Base-by-base conservation (phyloP, 75 land plant genomes). In the Adiantum capillusveneris region DNA sequence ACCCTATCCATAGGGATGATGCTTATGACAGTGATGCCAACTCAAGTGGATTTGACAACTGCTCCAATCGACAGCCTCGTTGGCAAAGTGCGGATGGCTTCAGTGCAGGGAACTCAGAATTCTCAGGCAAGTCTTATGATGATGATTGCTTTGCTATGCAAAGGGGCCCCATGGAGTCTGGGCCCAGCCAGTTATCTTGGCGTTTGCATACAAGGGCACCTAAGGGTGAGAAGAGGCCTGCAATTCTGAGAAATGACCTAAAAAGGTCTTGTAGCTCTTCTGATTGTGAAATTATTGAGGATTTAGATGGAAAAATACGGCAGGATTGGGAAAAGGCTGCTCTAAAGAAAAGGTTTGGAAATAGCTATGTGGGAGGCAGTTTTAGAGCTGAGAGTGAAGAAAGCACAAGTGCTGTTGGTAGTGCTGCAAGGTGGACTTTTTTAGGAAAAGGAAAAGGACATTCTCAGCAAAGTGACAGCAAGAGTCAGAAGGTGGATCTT, bases 291-390 rank as follows among this genome's bases (percentile, higher is more conserved):
- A 44, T 69, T 3, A 37, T 63, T 12, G 51, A 29, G 25, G 72
- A 43, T n/a, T 16, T 44, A 3, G 65, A 69, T 11, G 42, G 53
- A 17, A 39, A 43, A 0, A 13, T 69, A 6, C 67, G 59, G 0
- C 26, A 43, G 26, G 50, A 63, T 31, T 69, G 72, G 72, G 72
- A 69, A 49, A 64, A 63, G 21, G 72, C 72, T 43, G 67, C 72
- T 7, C 30, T 68, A 1, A 36, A 30, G 51, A 66, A 58, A 22
- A 56, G 72, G 29, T 53, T 62, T 5, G 50, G 22, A 6, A 46
- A 17, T 46, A 21, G 22, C 3, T n/a, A 46, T 46, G 50, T 46
- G 2, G 22, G 50, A 18, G 22, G 37, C 9, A 46, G 6, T 46
- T 46, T 18, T 2, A n/a, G 50, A 46, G 50, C 17, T 46, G 22